Conservation (phyloP, 2,329 filamentous ascomycete genomes). For the Penicillium nordicum region DNA sequence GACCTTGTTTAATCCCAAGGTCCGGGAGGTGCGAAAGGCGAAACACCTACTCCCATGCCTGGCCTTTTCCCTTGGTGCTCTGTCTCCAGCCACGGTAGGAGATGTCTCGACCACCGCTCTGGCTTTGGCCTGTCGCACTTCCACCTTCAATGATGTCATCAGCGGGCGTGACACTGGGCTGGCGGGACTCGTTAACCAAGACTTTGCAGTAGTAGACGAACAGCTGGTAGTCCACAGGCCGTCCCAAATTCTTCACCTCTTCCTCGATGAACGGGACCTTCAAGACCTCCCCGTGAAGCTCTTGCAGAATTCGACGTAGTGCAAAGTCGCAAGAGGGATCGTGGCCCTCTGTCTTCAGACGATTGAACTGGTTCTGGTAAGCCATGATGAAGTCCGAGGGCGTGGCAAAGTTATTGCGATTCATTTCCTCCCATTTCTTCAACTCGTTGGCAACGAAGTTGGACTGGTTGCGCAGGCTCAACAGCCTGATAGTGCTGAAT, state of each 20-base stretch:
- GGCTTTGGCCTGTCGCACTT: neutral
- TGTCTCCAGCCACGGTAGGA: constrained; percentile 1
- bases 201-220: constrained; percentile 2
- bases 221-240: neutral
- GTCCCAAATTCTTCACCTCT: neutral
- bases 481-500: neutral
- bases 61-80: neutral
- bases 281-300: neutral
- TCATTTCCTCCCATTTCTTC: neutral
- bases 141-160: neutral
- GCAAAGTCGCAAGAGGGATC: neutral
- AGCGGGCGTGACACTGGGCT: no score
- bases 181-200: neutral
- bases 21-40: neutral
- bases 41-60: neutral
- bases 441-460: neutral
- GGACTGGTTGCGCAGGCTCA: neutral
- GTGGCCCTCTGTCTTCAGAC: neutral
- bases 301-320: neutral
- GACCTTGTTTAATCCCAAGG: neutral
- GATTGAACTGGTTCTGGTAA: constrained; percentile 2
- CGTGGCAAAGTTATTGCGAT: neutral
- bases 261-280: neutral
- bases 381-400: neutral
- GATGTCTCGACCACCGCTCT: neutral